These are phyloP conservation scores for Novymonas esmeraldas DNA, from an alignment of 208 protist species.

Conservation along the genomic window DNA sequence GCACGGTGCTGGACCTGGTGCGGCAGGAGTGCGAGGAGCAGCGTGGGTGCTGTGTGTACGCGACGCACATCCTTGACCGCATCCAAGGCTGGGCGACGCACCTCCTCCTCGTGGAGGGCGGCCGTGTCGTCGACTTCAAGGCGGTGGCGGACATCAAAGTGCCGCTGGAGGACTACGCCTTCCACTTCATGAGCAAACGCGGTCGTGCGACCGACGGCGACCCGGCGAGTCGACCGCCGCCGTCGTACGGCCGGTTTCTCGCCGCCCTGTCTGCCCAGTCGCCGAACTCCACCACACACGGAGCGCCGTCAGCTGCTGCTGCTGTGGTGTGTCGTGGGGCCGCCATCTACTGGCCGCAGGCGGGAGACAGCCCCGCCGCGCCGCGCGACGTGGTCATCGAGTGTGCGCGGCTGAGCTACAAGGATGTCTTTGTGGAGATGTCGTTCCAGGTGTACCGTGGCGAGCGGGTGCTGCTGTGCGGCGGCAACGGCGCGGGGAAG, in stretches of 20 bases:
- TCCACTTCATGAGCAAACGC: slow-evolving; percentile 46
- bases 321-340: too few relatives aligned
- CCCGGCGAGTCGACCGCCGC: background rate
- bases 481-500: slow-evolving; percentile 95
- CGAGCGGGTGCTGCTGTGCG: slow-evolving; percentile 88
- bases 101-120: slow-evolving; percentile 57
- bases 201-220: background rate
- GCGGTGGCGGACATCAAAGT: slow-evolving; percentile 39
- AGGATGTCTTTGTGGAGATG: slow-evolving; percentile 63
- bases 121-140: slow-evolving; percentile 41
- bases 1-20: slow-evolving; percentile 63
- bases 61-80: slow-evolving; percentile 87
- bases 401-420: slow-evolving; percentile 60
- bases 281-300: background rate
- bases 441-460: slow-evolving; percentile 59
- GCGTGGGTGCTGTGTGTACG: slow-evolving; percentile 73
- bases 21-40: slow-evolving; percentile 41
- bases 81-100: slow-evolving; percentile 82
- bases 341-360: slow-evolving; percentile 11
- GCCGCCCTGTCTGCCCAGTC: background rate
- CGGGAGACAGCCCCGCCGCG: background rate
- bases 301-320: too few relatives aligned
- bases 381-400: slow-evolving; percentile 42
- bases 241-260: slow-evolving; percentile 19
- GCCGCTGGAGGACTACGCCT: slow-evolving; percentile 57